Base-by-base conservation (phyloP, 345 rosid species). In the Microcos paniculata region DNA sequence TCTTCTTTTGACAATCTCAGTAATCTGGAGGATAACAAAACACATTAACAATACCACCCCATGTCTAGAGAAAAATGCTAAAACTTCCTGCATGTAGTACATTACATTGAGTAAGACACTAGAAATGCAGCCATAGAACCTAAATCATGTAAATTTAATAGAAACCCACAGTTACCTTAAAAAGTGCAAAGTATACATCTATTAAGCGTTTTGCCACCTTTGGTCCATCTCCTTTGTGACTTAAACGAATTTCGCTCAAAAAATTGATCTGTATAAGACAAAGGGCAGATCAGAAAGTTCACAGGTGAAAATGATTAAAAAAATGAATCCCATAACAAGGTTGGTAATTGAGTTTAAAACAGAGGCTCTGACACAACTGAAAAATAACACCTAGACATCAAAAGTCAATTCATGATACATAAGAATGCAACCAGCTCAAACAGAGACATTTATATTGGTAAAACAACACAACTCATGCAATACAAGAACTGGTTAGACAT, bases 181-280 rank as follows among this genome's bases (percentile, higher is more conserved):
- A 96, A 45, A 93, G 79, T 18, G 97, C 99, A 84, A 96, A 96
- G 79, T 96, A 96, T 5, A 93, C 92, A 88, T 96, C 97, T 78
- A 93, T 85, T 78, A 96, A 83, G 52, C 87, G 94, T 81, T 90
- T 96, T 76, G 98, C 99, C 80, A 86, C 92, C 82, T 88, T 89
- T 4, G 94, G 96, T 75, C 94, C 98, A 63, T 93, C 95, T 79
- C 98, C 99, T 87, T 84, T 91, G 68, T 88, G 88, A 82, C 88
- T 80, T 49, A 93, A 82, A 63, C 89, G 90, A 80, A 90, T 86
- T 79, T 93, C 98, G 81, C 97, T 90, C 80, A 96, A 85, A 84
- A 93, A 96, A 81, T 96, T 96, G 63, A 96, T 92, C 95, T 96
- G 89, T 75, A 82, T n/a, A 75, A 5, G 14, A 11, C 46, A 12